These are phyloP conservation scores for Isabelozyma heimii DNA, from an alignment of 805 yeast genomes.

Conservation along the genomic window DNA sequence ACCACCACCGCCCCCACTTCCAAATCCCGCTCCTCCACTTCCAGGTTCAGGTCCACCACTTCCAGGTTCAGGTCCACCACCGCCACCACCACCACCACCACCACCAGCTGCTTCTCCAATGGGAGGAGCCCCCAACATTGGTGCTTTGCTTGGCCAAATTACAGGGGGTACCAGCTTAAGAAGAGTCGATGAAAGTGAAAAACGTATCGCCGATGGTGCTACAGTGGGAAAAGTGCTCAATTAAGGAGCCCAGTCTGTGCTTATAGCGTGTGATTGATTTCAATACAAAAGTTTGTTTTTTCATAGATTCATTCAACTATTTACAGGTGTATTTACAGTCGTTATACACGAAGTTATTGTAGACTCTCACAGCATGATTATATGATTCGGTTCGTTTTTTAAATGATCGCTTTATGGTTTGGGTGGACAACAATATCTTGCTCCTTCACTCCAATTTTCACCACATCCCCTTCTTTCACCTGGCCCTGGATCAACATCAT, in stretches of 20 bases:
- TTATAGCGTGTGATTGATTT: not conserved
- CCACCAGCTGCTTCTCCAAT: conserved; percentile 25
- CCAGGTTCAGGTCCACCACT: conserved; percentile 26
- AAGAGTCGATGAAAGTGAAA: conserved; percentile 48
- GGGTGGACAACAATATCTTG: conserved; percentile 25
- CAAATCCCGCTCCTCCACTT: conserved; percentile 14
- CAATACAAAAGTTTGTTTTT: not conserved
- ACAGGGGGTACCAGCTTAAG: conserved; percentile 49
- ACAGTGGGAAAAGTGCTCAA: conserved; percentile 49
- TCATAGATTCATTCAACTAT: not conserved
- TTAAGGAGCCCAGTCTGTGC: not conserved
- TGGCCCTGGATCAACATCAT: conserved; percentile 75
- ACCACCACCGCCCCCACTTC: conserved; percentile 25
- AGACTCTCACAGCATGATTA: not conserved
- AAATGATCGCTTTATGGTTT: conserved; percentile 30
- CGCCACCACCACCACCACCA: conserved; percentile 28
- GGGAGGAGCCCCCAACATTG: conserved; percentile 34
- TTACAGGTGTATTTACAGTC: not conserved
- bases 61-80: conserved; percentile 31
- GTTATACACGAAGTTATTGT: not conserved
- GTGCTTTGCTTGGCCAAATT: conserved; percentile 58
- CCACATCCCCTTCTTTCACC: conserved; percentile 43
- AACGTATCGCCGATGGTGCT: conserved; percentile 45
- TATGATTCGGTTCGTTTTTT: too few relatives aligned
- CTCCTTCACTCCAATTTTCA: conserved; percentile 22